Evolutionary conservation across 1,284 basidiomycete species (phyloP), one percentile per base, ranked within the genome.

Genomic region (Coniferiporia sulphurascens): DNA sequence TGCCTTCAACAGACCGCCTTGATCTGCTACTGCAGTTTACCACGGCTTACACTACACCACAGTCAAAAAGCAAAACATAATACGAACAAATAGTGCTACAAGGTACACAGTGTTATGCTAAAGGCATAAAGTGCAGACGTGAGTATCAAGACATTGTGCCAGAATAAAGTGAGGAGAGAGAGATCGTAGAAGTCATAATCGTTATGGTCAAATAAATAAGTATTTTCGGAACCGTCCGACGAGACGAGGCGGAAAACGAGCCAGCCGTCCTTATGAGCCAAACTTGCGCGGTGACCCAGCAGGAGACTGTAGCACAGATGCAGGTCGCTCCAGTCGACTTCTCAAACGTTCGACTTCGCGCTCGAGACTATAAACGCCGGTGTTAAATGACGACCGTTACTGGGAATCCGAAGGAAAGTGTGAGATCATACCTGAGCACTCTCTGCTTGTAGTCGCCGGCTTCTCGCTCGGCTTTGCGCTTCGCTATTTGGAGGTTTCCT

Each of bases 381-480:
- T n/a, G 50, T 53, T 51, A 48, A 43, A 36, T 41, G 34, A 27
- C n/a, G 48, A 36, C 12, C 3, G 61, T 55, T 45, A 49, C 41
- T 64, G 38, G 41, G 32, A 52, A 12, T 21, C 41, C 38, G 46
- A 52, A 38, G 22, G n/a, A 44, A 61, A 45, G 19, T 27, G 13
- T 52, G 8, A 21, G 34, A 41, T 71, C 84, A 53, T 66, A 90
- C 87, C 79, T 84, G 15, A 90, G 74, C 36, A 84, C 78, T 62
- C 83, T 82, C 71, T 89, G 86, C 70, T 84, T 87, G 65, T 81
- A 82, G 64, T 91, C 89, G 0, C 75, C 80, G 21, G 85, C 86
- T 67, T 91, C 88, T 27, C 88, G 79, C 67, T 91, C 89, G 45
- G 86, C 86, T 52, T 87, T 80, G 51, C 89, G 82, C 70, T 90